These are phyloP conservation scores for Talaromyces verruculosus DNA, from an alignment of 2,329 filamentous ascomycete genomes.

Conservation along the genomic window DNA sequence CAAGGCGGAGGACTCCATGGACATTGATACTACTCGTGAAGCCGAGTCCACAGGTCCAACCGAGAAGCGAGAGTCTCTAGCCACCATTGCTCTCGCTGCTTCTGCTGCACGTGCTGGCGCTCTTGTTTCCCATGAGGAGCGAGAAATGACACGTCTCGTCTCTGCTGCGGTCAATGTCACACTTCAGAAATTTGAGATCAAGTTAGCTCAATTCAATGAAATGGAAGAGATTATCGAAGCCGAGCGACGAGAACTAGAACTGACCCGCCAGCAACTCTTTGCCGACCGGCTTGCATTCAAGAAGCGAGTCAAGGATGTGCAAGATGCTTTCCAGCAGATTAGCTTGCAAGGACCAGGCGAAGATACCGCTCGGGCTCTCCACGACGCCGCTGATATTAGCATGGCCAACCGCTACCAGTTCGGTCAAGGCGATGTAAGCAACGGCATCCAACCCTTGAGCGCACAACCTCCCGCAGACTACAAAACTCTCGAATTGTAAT, in stretches of 20 bases:
- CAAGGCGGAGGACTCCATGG: constrained; percentile 61
- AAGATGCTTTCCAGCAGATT: constrained; percentile 62
- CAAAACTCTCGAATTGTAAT: constrained; percentile 45
- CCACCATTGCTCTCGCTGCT: constrained; percentile 79
- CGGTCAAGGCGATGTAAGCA: constrained; percentile 32
- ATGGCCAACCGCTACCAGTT: constrained; percentile 45
- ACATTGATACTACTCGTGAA: constrained; percentile 50
- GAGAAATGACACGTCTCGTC: constrained; percentile 91
- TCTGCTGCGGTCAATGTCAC: constrained; percentile 89
- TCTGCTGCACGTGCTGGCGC: constrained; percentile 83
- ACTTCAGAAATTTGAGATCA: constrained; percentile 93
- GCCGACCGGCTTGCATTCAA: constrained; percentile 88
- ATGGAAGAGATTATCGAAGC: constrained; percentile 91
- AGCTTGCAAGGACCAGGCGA: constrained; percentile 46
- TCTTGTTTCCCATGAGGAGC: constrained; percentile 91
- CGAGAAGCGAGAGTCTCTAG: constrained; percentile 48
- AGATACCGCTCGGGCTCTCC: constrained; percentile 39
- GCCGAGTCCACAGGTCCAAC: constrained; percentile 46
- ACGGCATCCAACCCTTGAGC: constrained; percentile 42
- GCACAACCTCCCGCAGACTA: constrained; percentile 42
- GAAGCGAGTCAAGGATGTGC: constrained; percentile 77
- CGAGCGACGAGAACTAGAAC: constrained; percentile 88
- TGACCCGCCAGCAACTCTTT: constrained; percentile 88
- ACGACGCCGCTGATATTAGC: constrained; percentile 36
- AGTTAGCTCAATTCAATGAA: constrained; percentile 93